A percentile compares a stretch with the other conserved stretches of the same genome.
phyloP scores from a whole-genome alignment of 2,329 filamentous ascomycete genomes.

The Drechmeria coniospora region DNA sequence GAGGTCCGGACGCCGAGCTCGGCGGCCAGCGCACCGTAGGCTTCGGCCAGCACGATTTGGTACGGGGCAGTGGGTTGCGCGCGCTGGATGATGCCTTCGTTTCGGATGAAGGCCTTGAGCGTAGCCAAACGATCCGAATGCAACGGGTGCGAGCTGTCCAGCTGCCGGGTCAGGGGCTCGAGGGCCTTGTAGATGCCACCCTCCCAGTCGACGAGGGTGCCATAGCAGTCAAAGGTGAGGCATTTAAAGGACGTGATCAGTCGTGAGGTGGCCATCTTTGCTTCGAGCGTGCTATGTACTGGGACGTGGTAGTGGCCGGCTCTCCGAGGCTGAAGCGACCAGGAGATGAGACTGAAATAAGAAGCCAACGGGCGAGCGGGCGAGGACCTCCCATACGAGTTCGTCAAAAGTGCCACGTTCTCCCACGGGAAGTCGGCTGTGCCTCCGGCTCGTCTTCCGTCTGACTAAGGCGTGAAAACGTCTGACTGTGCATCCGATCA shows the following conservation, averaged over 20 bases:
- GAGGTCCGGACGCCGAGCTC: conserved; percentile 15
- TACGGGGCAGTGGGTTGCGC: conserved; percentile 35
- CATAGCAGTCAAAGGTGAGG: conserved; percentile 66
- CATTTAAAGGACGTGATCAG: conserved; percentile 16
- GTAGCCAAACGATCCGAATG: conserved; percentile 22
- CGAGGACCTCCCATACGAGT: no score
- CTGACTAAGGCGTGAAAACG: no score
- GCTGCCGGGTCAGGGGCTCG: conserved; percentile 26
- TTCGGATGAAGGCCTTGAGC: conserved; percentile 32
- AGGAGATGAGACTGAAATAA: no score
- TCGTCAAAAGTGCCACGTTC: no score
- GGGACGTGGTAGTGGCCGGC: no score
- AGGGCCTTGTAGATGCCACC: conserved; percentile 43
- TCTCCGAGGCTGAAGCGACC: no score
- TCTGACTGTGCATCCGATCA: no score
- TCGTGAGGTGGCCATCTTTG: conserved; percentile 5
- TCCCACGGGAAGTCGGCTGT: no score
- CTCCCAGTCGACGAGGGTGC: conserved; percentile 69
- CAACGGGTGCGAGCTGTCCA: conserved; percentile 21
- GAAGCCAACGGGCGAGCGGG: no score
- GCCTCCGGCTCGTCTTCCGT: no score
- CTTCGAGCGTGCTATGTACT: neutral
- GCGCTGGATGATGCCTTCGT: conserved; percentile 33
- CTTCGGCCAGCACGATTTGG: conserved; percentile 22
- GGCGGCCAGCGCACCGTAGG: conserved; percentile 22